Conservation (phyloP, 257 asterid species). For the Solanum bulbocastanum region DNA sequence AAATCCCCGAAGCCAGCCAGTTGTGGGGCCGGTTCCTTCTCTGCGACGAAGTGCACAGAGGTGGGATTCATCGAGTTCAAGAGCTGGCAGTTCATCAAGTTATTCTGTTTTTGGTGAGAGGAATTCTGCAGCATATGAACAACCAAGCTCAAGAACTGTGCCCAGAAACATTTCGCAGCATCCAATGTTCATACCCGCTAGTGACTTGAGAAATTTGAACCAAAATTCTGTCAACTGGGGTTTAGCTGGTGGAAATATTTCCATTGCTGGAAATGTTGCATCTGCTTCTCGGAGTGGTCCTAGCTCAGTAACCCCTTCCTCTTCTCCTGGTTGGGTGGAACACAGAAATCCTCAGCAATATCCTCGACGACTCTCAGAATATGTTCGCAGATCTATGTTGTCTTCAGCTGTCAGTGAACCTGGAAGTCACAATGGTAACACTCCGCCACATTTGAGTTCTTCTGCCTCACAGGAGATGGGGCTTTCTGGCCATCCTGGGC, state of each 20-base stretch:
- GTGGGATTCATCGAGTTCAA: constrained; percentile 5
- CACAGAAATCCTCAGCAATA: constrained; percentile 41
- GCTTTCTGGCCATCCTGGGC: constrained; percentile 39
- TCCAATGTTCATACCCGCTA: constrained; percentile 53
- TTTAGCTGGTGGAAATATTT: constrained; percentile 29
- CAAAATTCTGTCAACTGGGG: constrained; percentile 48
- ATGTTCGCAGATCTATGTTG: constrained; percentile 58
- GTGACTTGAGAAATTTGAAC: constrained; percentile 37
- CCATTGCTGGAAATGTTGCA: constrained; percentile 28
- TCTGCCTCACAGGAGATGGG: constrained; percentile 31
- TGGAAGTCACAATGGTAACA: constrained; percentile 37
- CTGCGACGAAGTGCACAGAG: constrained; percentile 1
- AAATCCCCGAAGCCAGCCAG: background rate
- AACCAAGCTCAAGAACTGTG: constrained; percentile 23
- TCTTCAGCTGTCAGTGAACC: constrained; percentile 43
- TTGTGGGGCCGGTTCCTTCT: background rate
- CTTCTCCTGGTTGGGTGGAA: constrained; percentile 48
- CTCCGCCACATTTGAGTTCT: constrained; percentile 26
- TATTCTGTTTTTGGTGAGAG: constrained; percentile 13
- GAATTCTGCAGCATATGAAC: constrained; percentile 24
- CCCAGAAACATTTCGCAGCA: constrained; percentile 67
- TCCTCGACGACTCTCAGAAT: constrained; percentile 62
- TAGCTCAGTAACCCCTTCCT: constrained; percentile 26
- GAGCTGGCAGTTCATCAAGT: constrained; percentile 4
- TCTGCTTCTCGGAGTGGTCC: constrained; percentile 40